A percentile compares a stretch with the other conserved stretches of the same genome.
These are phyloP conservation scores for Naganishia vaughanmartiniae DNA, from an alignment of 768 basidiomycete genomes.

Conservation along the genomic window DNA sequence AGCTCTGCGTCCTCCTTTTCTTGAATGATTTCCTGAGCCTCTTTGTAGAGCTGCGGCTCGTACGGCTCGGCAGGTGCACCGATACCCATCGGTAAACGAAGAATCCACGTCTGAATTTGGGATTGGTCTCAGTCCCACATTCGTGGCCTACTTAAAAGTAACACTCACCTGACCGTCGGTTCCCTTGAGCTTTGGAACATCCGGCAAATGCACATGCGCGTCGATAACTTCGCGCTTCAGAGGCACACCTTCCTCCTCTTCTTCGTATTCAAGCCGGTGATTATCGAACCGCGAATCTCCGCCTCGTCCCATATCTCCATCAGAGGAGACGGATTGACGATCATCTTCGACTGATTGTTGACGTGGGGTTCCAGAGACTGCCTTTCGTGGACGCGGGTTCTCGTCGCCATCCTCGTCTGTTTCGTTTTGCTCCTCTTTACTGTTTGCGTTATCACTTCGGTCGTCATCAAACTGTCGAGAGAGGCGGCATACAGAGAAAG, in stretches of 20 bases:
- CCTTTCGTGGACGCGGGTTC: not conserved
- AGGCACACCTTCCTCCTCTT: slow-evolving; percentile 44
- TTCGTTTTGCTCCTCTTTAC: not conserved
- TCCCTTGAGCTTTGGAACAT: slow-evolving; percentile 74
- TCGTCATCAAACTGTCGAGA: slow-evolving; percentile 7
- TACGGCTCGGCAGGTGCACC: slow-evolving; percentile 82
- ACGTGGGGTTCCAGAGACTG: not conserved
- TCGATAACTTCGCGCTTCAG: slow-evolving; percentile 37
- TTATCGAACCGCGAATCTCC: slow-evolving; percentile 11
- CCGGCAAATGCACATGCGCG: slow-evolving; percentile 73
- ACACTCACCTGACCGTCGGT: slow-evolving; percentile 73
- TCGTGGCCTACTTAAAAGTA: slow-evolving; percentile 15
- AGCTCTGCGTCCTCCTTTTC: slow-evolving; percentile 68
- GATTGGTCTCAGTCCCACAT: not conserved
- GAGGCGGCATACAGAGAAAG: not conserved
- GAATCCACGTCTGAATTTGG: slow-evolving; percentile 73
- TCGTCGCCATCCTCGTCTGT: not conserved
- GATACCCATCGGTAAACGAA: slow-evolving; percentile 90
- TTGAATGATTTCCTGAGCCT: slow-evolving; percentile 78
- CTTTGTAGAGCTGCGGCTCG: slow-evolving; percentile 62
- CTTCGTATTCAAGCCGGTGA: slow-evolving; percentile 51
- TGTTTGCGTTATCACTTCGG: not conserved
- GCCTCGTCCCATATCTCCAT: slow-evolving; percentile 18
- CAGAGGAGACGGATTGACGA: not conserved
- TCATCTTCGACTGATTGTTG: not conserved